phyloP scores from a whole-genome alignment of 768 basidiomycete species.

The Mycena rosella region DNA sequence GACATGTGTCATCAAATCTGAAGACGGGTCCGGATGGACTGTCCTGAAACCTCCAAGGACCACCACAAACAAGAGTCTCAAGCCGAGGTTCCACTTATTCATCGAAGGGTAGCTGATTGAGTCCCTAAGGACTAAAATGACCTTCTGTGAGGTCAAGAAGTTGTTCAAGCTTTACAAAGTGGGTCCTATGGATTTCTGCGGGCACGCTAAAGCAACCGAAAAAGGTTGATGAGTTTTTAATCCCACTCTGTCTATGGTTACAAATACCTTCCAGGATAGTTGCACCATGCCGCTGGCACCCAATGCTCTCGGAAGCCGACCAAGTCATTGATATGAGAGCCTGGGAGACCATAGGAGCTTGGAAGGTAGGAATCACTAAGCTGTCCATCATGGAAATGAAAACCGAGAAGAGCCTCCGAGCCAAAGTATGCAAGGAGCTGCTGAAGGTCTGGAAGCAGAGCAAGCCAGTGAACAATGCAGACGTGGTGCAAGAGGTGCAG shows the following conservation, averaged over 20 bases:
- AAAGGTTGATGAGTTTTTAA: neutral
- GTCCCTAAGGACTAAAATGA: too few relatives aligned
- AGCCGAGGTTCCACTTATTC: neutral
- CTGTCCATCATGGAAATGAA: neutral
- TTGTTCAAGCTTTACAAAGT: neutral
- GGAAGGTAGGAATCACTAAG: neutral
- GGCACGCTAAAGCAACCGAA: neutral
- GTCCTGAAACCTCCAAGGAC: neutral
- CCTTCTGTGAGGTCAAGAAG: neutral
- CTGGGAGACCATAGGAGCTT: neutral
- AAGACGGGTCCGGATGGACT: neutral
- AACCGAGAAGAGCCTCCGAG: neutral
- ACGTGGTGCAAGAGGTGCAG: too few relatives aligned
- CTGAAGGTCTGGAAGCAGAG: too few relatives aligned
- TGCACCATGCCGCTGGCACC: constrained; percentile 7
- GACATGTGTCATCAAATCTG: neutral
- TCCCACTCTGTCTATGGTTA: too few relatives aligned
- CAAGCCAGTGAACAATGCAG: too few relatives aligned
- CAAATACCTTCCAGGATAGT: too few relatives aligned
- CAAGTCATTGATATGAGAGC: neutral
- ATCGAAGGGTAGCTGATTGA: too few relatives aligned
- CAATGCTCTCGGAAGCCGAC: neutral
- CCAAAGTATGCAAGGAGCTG: neutral
- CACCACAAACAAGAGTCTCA: neutral
- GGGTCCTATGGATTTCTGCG: constrained; percentile 2